A percentile compares a stretch with the other conserved stretches of the same genome.
These are phyloP conservation scores for Sphagnurus paluster DNA, from an alignment of 1,284 basidiomycete genomes.

Conservation along the genomic window DNA sequence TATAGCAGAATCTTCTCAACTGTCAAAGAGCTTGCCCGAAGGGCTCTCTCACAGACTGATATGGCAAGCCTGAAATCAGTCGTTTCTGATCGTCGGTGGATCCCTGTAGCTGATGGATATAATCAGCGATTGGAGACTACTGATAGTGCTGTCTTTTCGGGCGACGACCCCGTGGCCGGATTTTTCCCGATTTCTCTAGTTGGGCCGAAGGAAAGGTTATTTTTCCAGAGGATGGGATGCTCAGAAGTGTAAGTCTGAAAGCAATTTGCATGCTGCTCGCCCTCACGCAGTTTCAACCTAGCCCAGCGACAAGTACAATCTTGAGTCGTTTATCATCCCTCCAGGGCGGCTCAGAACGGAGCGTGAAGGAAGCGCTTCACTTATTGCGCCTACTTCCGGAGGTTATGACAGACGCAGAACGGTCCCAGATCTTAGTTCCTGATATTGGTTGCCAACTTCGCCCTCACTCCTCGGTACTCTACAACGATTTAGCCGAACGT, in stretches of 20 bases:
- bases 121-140: slow-evolving; percentile 20
- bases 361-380: slow-evolving; percentile 20
- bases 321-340: slow-evolving; percentile 26
- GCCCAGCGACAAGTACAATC: slow-evolving; percentile 32
- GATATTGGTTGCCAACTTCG: slow-evolving; percentile 28
- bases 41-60: slow-evolving; percentile 24
- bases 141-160: slow-evolving; percentile 29
- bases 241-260: slow-evolving; percentile 28
- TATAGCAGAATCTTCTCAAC: slow-evolving; percentile 19
- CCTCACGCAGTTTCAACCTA: slow-evolving; percentile 10
- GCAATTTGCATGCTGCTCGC: not conserved
- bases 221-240: slow-evolving; percentile 37
- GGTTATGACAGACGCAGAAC: slow-evolving; percentile 23
- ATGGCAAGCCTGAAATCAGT: slow-evolving; percentile 18
- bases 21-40: slow-evolving; percentile 31
- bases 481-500: slow-evolving; percentile 38
- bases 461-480: slow-evolving; percentile 28
- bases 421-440: slow-evolving; percentile 32
- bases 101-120: slow-evolving; percentile 28
- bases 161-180: slow-evolving; percentile 21
- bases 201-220: slow-evolving; percentile 17
- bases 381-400: slow-evolving; percentile 29
- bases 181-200: slow-evolving; percentile 27
- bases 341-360: slow-evolving; percentile 6
- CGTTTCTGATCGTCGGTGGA: slow-evolving; percentile 28